phyloP scores from a whole-genome alignment of 129 eudicot species.

The Solidago caesia region DNA sequence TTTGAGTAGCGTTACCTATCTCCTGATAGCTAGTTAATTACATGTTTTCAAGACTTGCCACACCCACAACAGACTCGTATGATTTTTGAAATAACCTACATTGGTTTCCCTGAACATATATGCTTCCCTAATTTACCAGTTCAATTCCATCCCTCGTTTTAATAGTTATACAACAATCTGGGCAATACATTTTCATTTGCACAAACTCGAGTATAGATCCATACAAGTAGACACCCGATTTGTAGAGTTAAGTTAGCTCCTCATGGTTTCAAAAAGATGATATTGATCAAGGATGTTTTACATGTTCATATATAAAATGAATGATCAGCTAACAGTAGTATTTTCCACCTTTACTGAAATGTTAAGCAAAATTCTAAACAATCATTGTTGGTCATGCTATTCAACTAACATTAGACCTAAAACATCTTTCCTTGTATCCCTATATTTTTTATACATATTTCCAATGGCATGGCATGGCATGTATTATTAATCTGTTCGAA shows the following conservation, averaged over 20 bases:
- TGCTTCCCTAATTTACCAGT: too few relatives aligned
- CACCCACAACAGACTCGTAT: too few relatives aligned
- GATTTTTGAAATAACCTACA: too few relatives aligned
- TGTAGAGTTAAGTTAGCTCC: neutral
- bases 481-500: neutral
- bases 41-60: too few relatives aligned
- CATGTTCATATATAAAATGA: neutral
- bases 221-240: neutral
- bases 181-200: too few relatives aligned
- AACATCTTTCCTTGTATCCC: neutral
- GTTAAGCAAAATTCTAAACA: neutral
- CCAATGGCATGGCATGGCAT: neutral
- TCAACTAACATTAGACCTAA: neutral
- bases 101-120: too few relatives aligned
- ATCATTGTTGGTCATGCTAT: neutral
- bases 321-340: neutral
- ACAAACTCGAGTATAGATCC: neutral
- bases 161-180: too few relatives aligned
- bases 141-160: too few relatives aligned
- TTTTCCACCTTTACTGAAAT: neutral
- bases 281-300: neutral
- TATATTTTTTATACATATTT: neutral
- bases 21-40: too few relatives aligned
- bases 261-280: neutral
- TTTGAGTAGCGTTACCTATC: too few relatives aligned